Conservation (phyloP, 306 rosid species). For the Luffa aegyptiaca region DNA sequence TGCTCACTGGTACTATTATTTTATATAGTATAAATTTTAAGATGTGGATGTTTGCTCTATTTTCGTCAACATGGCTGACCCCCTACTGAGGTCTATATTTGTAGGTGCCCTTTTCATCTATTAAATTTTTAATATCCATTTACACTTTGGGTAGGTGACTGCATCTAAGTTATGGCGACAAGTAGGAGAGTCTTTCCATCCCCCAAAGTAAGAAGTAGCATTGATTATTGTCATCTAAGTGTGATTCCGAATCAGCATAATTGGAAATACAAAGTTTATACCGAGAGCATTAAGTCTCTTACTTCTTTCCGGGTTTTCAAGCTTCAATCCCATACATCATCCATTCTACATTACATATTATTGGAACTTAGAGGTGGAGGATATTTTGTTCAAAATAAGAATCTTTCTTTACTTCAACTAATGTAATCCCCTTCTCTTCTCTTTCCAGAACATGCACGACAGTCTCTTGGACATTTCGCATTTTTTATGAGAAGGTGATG, state of each 20-base stretch:
- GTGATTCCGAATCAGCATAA: slow-evolving; percentile 9
- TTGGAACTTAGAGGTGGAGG: background rate
- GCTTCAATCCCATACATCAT: background rate
- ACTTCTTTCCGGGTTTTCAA: background rate
- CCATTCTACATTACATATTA: background rate
- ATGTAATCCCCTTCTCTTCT: slow-evolving; percentile 12
- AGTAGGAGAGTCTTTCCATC: slow-evolving; percentile 90
- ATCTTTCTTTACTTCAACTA: background rate
- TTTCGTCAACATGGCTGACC: background rate
- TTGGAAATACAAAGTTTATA: background rate
- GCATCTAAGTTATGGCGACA: slow-evolving; percentile 77
- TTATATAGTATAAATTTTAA: background rate
- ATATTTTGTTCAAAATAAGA: background rate
- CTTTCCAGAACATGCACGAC: slow-evolving; percentile 76
- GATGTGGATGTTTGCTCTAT: background rate
- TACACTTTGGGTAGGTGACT: slow-evolving; percentile 45
- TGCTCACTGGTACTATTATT: background rate
- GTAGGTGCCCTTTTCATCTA: background rate
- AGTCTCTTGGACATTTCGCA: slow-evolving; percentile 87
- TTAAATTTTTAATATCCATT: background rate
- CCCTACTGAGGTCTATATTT: background rate
- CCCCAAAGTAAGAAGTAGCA: slow-evolving; percentile 58
- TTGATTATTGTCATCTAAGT: slow-evolving; percentile 6
- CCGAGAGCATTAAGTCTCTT: background rate
- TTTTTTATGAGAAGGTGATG: slow-evolving; percentile 78